Conservation (phyloP, 2,329 filamentous ascomycete genomes). For the Monilinia polystroma region DNA sequence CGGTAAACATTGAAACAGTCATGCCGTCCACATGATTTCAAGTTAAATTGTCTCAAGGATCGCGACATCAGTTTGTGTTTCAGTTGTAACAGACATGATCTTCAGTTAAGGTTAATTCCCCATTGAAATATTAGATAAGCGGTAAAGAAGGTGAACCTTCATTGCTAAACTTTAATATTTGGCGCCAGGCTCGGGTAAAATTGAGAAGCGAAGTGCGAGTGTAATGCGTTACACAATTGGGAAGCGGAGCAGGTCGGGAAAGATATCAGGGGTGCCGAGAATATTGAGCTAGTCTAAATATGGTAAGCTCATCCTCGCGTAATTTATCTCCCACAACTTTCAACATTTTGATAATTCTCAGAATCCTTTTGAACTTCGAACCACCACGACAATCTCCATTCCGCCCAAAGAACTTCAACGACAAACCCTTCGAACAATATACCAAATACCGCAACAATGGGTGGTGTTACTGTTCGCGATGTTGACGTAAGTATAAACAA, state of each 20-base stretch:
- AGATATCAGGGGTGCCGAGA: not conserved
- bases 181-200: no score
- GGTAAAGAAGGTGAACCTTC: no score
- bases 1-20: no score
- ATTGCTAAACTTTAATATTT: no score
- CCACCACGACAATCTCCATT: constrained; percentile 21
- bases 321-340: constrained; percentile 18
- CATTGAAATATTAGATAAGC: no score
- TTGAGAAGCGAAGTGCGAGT: no score
- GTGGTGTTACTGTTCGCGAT: constrained; percentile 80
- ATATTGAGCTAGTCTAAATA: not conserved
- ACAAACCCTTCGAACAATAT: constrained; percentile 32
- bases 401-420: constrained; percentile 25
- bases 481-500: constrained; percentile 67
- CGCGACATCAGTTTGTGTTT: no score
- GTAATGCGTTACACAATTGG: not conserved
- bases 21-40: no score
- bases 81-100: not conserved
- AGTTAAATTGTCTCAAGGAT: no score
- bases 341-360: constrained; percentile 6
- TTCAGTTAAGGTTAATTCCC: not conserved
- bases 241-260: not conserved
- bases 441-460: constrained; percentile 66
- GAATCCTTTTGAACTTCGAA: constrained; percentile 17
- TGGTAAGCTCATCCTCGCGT: constrained; percentile 10